Percentiles rank a stretch among this genome's conserved stretches.
phyloP scores from a whole-genome alignment of 2,329 filamentous ascomycete species.

The Trichoderma aggressivum region DNA sequence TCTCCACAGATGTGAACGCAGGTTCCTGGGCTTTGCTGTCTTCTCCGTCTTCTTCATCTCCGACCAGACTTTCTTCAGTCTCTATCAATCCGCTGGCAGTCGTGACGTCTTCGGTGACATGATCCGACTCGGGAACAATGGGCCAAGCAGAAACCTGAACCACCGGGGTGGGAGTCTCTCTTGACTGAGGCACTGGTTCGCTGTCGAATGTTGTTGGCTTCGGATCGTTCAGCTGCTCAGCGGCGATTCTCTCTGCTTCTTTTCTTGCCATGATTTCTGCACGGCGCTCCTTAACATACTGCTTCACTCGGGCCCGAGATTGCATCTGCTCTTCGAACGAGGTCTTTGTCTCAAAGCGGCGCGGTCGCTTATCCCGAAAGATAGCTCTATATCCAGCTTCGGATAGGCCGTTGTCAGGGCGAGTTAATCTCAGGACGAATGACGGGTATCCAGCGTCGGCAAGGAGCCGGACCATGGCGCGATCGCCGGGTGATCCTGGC shows the following conservation, averaged over 20 bases:
- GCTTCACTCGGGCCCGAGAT: neutral
- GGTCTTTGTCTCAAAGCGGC: neutral
- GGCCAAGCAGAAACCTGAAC: constrained; percentile 10
- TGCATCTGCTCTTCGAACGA: neutral
- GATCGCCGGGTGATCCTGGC: constrained; percentile 2
- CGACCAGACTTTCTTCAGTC: constrained; percentile 15
- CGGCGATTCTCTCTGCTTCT: neutral
- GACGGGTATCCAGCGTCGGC: neutral
- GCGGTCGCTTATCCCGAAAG: neutral
- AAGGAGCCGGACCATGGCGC: neutral
- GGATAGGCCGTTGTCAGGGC: neutral
- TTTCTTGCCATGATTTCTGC: neutral
- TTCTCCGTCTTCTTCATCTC: neutral
- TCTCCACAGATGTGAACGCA: neutral
- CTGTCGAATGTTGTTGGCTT: constrained; percentile 1
- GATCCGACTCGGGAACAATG: constrained; percentile 9
- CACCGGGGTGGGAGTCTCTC: neutral
- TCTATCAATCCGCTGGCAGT: neutral
- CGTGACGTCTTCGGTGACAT: constrained; percentile 4
- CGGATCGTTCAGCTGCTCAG: constrained; percentile 4
- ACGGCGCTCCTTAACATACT: neutral
- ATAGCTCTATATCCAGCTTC: neutral
- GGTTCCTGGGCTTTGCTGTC: constrained; percentile 13
- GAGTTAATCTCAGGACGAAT: neutral
- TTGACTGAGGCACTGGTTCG: constrained; percentile 9